These are phyloP conservation scores for Jaltomata sinuosa DNA, from an alignment of 257 asterid species.

Conservation along the genomic window DNA sequence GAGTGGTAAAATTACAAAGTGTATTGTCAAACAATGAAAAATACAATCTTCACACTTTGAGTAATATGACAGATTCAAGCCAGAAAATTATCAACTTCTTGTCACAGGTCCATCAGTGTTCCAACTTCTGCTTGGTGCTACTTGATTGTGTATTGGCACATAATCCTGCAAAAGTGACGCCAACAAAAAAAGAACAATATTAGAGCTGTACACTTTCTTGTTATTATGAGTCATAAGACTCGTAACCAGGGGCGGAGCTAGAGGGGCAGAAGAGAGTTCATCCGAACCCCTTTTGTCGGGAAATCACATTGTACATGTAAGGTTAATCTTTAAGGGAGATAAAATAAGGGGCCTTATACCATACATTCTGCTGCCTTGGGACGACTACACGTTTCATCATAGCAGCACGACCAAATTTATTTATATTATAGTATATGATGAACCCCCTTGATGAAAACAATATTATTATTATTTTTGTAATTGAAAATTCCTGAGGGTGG, in stretches of 20 bases:
- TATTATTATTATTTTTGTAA: no score
- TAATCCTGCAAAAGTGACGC: constrained; percentile 28
- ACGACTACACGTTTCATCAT: no score
- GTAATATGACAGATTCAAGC: not conserved
- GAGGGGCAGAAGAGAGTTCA: not conserved
- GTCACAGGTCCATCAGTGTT: constrained; percentile 14
- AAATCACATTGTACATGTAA: not conserved
- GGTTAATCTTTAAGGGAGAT: not conserved
- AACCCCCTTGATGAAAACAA: no score
- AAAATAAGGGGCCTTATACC: no score
- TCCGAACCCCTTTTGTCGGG: not conserved
- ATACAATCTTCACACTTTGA: not conserved
- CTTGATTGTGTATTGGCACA: constrained; percentile 30
- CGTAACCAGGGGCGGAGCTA: not conserved
- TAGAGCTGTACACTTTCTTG: not conserved
- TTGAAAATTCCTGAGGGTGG: not conserved
- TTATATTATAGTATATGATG: no score
- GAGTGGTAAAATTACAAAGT: not conserved
- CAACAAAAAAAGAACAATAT: not conserved
- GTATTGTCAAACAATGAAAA: not conserved
- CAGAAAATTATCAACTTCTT: constrained; percentile 13
- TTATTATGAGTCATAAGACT: not conserved
- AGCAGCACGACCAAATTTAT: no score
- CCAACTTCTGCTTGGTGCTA: constrained; percentile 33
- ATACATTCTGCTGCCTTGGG: no score